Conservation (phyloP, 805 yeast genomes). For the Yamadazyma olivae region DNA sequence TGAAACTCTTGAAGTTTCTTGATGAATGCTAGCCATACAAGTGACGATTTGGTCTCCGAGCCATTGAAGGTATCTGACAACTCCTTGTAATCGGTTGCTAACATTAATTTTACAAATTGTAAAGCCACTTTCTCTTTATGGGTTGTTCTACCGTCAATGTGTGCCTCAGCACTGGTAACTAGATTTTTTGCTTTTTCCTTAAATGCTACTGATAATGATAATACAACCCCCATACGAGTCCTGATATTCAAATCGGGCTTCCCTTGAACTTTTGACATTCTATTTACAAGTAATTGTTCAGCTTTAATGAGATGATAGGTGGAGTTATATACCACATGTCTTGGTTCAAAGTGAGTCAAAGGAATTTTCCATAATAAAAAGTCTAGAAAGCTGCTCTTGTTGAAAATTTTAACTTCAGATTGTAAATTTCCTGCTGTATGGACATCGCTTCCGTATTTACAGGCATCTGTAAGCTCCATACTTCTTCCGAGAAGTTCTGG, state of each 20-base stretch:
- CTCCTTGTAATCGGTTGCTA: conserved; percentile 33
- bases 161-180: neutral
- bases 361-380: conserved; percentile 27
- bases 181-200: conserved; percentile 20
- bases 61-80: conserved; percentile 32
- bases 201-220: conserved; percentile 25
- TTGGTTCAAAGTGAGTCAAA: conserved; percentile 11
- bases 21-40: conserved; percentile 34
- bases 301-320: conserved; percentile 9
- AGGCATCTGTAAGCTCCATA: conserved; percentile 3
- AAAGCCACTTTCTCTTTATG: conserved; percentile 20
- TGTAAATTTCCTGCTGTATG: no score
- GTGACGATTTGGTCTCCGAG: conserved; percentile 23
- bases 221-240: conserved; percentile 36
- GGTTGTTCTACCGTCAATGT: neutral
- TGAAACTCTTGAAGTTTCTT: conserved; percentile 29
- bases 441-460: neutral
- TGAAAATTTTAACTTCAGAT: no score
- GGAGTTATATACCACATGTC: neutral
- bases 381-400: conserved; percentile 19
- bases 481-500: conserved; percentile 17
- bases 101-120: conserved; percentile 22
- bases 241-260: conserved; percentile 17
- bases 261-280: conserved; percentile 1
- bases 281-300: conserved; percentile 6